phyloP scores from a whole-genome alignment of 805 yeast genomes.

The Wickerhamiella domercqiae region DNA sequence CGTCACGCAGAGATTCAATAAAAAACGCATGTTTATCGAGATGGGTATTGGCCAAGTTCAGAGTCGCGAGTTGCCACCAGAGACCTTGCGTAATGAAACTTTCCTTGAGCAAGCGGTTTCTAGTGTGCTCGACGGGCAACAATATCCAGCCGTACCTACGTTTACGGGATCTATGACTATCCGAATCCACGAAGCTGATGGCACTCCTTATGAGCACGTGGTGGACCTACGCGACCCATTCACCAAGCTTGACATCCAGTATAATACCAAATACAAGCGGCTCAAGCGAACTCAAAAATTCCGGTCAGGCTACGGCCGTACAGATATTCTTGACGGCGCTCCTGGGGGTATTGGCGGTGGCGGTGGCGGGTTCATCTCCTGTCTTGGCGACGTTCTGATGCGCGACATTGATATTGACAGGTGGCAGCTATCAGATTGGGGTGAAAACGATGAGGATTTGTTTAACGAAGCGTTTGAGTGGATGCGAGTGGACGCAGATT shows the following conservation, averaged over 20 bases:
- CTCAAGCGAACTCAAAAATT: constrained; percentile 42
- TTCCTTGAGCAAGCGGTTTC: constrained; percentile 29
- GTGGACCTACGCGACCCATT: constrained; percentile 76
- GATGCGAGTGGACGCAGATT: constrained; percentile 95
- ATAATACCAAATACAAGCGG: constrained; percentile 84
- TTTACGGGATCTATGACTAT: constrained; percentile 88
- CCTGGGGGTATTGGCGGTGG: constrained; percentile 18
- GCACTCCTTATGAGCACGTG: constrained; percentile 96
- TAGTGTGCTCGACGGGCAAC: constrained; percentile 12
- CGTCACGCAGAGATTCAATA: constrained; percentile 83
- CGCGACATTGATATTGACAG: constrained; percentile 41
- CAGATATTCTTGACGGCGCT: constrained; percentile 15
- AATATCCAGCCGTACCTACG: constrained; percentile 28
- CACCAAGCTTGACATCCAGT: constrained; percentile 83
- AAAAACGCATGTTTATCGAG: constrained; percentile 84
- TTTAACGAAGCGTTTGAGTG: constrained; percentile 88
- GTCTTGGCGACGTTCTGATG: constrained; percentile 65
- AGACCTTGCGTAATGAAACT: constrained; percentile 23
- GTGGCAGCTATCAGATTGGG: constrained; percentile 66
- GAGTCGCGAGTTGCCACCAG: constrained; percentile 22
- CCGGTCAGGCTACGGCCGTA: constrained; percentile 23
- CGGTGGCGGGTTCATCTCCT: constrained; percentile 33
- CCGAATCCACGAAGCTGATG: constrained; percentile 94
- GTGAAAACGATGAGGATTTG: constrained; percentile 32
- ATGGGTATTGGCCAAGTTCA: constrained; percentile 90